Percentiles rank a stretch among this genome's conserved stretches.
phyloP scores from a whole-genome alignment of 495 filamentous ascomycete species.

The Penicillium paradoxum region DNA sequence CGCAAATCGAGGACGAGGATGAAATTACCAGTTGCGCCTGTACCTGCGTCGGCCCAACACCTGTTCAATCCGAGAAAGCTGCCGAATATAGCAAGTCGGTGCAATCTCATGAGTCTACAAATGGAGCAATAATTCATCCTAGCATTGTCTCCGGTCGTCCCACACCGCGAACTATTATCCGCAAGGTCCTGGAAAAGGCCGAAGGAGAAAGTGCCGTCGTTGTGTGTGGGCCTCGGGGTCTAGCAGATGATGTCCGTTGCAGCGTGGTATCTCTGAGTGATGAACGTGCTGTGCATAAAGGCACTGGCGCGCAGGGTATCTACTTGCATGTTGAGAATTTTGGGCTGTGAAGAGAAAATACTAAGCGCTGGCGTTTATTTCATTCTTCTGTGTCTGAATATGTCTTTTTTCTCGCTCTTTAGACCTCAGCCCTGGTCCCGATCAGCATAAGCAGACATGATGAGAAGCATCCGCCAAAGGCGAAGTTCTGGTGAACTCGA shows the following conservation, averaged over 20 bases:
- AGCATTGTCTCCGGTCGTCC: slow-evolving; percentile 40
- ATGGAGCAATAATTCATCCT: background rate
- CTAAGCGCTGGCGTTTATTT: background rate
- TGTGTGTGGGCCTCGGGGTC: slow-evolving; percentile 68
- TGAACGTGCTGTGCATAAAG: slow-evolving; percentile 86
- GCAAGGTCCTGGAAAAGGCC: slow-evolving; percentile 61
- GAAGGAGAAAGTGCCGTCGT: slow-evolving; percentile 78
- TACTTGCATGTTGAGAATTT: slow-evolving; percentile 47
- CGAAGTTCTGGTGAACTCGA: no score
- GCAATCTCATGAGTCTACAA: background rate
- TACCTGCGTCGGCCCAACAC: slow-evolving; percentile 25
- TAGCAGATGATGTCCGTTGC: slow-evolving; percentile 61
- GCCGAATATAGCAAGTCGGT: background rate
- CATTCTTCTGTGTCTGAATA: background rate
- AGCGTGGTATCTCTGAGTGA: slow-evolving; percentile 69
- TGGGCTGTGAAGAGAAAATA: slow-evolving; percentile 20
- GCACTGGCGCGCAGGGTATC: slow-evolving; percentile 78
- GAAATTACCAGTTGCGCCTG: slow-evolving; percentile 26
- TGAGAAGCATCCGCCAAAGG: no score
- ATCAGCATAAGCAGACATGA: no score
- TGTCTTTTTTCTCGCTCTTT: no score
- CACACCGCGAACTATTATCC: slow-evolving; percentile 41
- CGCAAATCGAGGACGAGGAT: slow-evolving; percentile 46
- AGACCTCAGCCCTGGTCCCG: no score
- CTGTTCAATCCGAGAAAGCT: slow-evolving; percentile 2